Conservation (phyloP, 208 protist genomes). For the Trypanosoma conorhini region DNA sequence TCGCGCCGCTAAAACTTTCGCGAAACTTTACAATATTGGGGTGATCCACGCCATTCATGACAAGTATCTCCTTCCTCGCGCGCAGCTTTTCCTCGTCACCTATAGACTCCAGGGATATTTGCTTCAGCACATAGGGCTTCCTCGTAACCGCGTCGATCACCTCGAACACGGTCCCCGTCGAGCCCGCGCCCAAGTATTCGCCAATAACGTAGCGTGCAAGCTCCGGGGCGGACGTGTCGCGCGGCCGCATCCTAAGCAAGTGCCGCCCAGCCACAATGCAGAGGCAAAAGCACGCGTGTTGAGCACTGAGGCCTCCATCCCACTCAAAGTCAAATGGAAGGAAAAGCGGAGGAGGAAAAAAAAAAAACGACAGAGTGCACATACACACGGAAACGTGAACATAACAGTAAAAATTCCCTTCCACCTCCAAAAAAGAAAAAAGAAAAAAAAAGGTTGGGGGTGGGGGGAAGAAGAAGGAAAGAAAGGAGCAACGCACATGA, state of each 20-base stretch:
- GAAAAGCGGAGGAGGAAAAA: conserved; percentile 9
- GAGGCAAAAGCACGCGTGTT: not conserved
- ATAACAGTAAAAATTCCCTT: no score
- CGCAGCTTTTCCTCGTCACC: conserved; percentile 66
- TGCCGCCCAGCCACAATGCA: not conserved
- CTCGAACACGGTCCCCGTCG: conserved; percentile 69
- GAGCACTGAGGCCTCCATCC: not conserved
- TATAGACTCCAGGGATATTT: conserved; percentile 79
- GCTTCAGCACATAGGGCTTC: conserved; percentile 78
- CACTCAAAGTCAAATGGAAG: conserved; percentile 5
- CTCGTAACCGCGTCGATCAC: conserved; percentile 54
- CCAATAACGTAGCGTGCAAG: conserved; percentile 68
- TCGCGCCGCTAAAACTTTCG: conserved; percentile 74
- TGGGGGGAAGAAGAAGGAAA: no score
- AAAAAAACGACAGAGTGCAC: conserved; percentile 9
- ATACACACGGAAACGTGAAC: no score
- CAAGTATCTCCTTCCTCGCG: conserved; percentile 82
- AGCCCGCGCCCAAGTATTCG: conserved; percentile 69
- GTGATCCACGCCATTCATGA: conserved; percentile 89
- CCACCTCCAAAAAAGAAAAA: no score
- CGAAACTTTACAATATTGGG: conserved; percentile 90
- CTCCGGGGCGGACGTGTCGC: conserved; percentile 36
- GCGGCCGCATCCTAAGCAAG: conserved; percentile 15
- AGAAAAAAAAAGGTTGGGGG: no score
- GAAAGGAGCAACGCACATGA: no score